Base-by-base conservation (phyloP, 768 basidiomycete genomes). In the Macrocybe gigantea region DNA sequence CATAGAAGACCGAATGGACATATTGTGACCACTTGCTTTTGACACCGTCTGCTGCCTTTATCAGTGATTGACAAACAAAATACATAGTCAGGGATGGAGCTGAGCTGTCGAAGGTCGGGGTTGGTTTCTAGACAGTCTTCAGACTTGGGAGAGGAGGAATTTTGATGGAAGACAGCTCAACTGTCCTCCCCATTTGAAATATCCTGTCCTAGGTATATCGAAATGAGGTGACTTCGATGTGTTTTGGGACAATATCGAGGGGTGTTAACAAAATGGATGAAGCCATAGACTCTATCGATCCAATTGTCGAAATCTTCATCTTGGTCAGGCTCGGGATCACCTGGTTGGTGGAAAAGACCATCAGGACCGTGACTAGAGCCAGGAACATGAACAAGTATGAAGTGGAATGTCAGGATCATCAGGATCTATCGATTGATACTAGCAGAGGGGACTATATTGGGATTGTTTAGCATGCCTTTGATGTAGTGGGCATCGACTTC, bases 381-480 rank as follows among this genome's bases (percentile, higher is more conserved):
- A 2, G 60, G 53, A 6, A 61, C 57, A 47, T 70, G 69, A 6
- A 50, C 45, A 1, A 72, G 38, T 0, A 41, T 51, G 44, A 73
- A 71, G 11, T 64, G 56, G 46, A 67, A 71, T 33, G 64, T 48
- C 0, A 58, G n/a, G 1, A 72, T 66, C 4, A 58, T 45, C 6
- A 57, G 60, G 14, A 70, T 64, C 71, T 70, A 72, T 2, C 64
- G 38, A 46, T 70, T 71, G 1, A 71, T 63, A 0, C 61, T 57
- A 0, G 63, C 60, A 39, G 63, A 68, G 0, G 67, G 70, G 33
- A 60, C 52, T 33, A 67, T 53, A 11, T 65, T 65, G 0, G 62
- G 71, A 41, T 69, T 60, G 0, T 58, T 53, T n/a, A 66, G 37
- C 64, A 68, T 70, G 2, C 64, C 64, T 15, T 57, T 56, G 6